Conservation (phyloP, 495 filamentous ascomycete species). For the Chlorociboria aeruginascens region DNA sequence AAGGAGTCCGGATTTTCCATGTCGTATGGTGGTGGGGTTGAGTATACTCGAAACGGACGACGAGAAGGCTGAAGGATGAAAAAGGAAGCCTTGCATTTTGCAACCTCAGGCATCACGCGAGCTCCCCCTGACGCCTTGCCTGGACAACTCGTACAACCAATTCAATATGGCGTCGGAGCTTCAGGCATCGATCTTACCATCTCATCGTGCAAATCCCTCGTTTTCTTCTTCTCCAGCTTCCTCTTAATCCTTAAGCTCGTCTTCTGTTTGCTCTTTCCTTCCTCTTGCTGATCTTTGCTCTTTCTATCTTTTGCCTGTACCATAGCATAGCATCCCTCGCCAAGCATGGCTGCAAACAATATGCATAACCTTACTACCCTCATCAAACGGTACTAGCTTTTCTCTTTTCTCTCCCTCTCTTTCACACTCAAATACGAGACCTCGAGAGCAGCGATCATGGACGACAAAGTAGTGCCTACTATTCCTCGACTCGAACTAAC, state of each 20-base stretch:
- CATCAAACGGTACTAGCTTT: constrained; percentile 75
- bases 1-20: too few species aligned
- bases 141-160: too few species aligned
- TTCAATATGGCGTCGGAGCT: too few species aligned
- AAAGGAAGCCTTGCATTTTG: background rate
- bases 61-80: background rate
- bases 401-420: constrained; percentile 2
- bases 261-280: too few species aligned
- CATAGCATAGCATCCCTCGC: constrained; percentile 10
- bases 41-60: too few species aligned
- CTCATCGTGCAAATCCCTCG: too few species aligned
- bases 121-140: too few species aligned
- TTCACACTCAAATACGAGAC: constrained; percentile 2
- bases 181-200: too few species aligned
- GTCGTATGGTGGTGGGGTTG: too few species aligned
- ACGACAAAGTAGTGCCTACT: constrained; percentile 15
- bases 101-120: too few species aligned
- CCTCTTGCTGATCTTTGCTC: constrained; percentile 10
- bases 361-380: constrained; percentile 96
- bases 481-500: constrained; percentile 28
- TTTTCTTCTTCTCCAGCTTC: too few species aligned
- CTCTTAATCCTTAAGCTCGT: too few species aligned
- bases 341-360: constrained; percentile 44
- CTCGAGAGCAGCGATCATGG: constrained; percentile 4
- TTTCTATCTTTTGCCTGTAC: background rate